Conservation (phyloP, 2,329 filamentous ascomycete species). For the Ophiocordyceps camponoti-rufipedis region DNA sequence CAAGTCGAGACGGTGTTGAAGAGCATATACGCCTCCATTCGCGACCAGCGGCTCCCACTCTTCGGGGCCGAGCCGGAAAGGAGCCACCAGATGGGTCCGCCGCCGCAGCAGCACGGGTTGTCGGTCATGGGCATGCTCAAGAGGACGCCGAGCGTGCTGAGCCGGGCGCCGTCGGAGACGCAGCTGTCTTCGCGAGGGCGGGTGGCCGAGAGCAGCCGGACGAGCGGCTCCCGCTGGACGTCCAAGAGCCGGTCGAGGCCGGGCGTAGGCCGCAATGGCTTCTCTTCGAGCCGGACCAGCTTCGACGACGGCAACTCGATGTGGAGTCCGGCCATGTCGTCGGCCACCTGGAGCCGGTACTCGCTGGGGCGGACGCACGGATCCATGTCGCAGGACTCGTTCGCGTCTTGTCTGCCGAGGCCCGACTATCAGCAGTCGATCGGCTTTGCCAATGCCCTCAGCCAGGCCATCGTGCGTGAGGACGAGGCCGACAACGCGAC, state of each 20-base stretch:
- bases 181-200: slow-evolving; percentile 53
- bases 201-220: slow-evolving; percentile 36
- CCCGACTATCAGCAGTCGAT: slow-evolving; percentile 90
- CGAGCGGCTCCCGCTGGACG: slow-evolving; percentile 51
- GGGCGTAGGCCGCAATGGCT: slow-evolving; percentile 53
- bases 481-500: slow-evolving; percentile 38
- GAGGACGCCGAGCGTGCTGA: slow-evolving; percentile 76
- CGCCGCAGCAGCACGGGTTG: slow-evolving; percentile 35
- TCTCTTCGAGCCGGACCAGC: slow-evolving; percentile 84
- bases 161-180: slow-evolving; percentile 79
- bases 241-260: slow-evolving; percentile 75
- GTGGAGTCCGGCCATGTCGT: slow-evolving; percentile 70
- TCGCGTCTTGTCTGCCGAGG: slow-evolving; percentile 56
- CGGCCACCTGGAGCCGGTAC: slow-evolving; percentile 91
- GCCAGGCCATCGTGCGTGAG: slow-evolving; percentile 90
- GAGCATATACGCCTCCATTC: slow-evolving; percentile 79
- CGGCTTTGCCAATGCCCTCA: slow-evolving; percentile 90
- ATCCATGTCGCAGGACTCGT: slow-evolving; percentile 81
- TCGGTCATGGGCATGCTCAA: slow-evolving; percentile 64
- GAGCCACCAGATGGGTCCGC: slow-evolving; percentile 6
- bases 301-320: slow-evolving; percentile 80
- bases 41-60: slow-evolving; percentile 68
- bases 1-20: slow-evolving; percentile 86
- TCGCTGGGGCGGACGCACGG: slow-evolving; percentile 82
- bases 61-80: slow-evolving; percentile 47